Conservation (phyloP, 2,329 filamentous ascomycete genomes). For the Arthrocladium fulminans region DNA sequence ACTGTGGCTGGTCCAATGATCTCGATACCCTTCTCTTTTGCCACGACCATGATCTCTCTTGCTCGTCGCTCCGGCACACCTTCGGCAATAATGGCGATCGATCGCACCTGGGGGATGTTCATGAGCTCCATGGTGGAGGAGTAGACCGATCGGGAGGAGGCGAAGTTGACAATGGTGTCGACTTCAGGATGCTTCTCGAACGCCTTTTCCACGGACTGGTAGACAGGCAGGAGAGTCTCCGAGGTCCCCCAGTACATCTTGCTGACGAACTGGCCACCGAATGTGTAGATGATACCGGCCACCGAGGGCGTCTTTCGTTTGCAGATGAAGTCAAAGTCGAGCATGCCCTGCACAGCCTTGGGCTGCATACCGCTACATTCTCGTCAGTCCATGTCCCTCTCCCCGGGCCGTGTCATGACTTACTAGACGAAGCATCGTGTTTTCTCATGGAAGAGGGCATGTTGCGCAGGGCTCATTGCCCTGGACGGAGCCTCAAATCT, state of each 20-base stretch:
- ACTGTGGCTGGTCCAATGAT: constrained; percentile 98
- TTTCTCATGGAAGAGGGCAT: constrained; percentile 98
- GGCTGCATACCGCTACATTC: constrained; percentile 74
- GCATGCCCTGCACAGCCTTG: constrained; percentile 81
- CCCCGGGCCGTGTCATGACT: constrained; percentile 44
- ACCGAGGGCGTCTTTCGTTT: constrained; percentile 94
- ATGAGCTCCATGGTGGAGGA: constrained; percentile 97
- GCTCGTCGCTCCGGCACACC: constrained; percentile 97
- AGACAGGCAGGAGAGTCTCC: constrained; percentile 96
- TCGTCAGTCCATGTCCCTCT: constrained; percentile 60
- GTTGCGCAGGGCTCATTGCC: constrained; percentile 77
- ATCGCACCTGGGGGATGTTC: constrained; percentile 93
- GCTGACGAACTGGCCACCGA: constrained; percentile 99
- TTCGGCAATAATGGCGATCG: constrained; percentile 98
- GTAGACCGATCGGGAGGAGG: constrained; percentile 97
- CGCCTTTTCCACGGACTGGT: constrained; percentile 88
- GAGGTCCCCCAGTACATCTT: constrained; percentile 99
- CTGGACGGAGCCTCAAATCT: constrained; percentile 90
- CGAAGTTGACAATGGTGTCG: constrained; percentile 98
- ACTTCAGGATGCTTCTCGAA: constrained; percentile 95
- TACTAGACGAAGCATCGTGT: constrained; percentile 98
- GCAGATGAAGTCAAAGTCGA: constrained; percentile 99
- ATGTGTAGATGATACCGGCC: constrained; percentile 99
- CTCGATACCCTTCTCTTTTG: constrained; percentile 96
- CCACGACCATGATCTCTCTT: constrained; percentile 93